These are phyloP conservation scores for Syzygium oleosum DNA, from an alignment of 345 rosid species.

Conservation along the genomic window DNA sequence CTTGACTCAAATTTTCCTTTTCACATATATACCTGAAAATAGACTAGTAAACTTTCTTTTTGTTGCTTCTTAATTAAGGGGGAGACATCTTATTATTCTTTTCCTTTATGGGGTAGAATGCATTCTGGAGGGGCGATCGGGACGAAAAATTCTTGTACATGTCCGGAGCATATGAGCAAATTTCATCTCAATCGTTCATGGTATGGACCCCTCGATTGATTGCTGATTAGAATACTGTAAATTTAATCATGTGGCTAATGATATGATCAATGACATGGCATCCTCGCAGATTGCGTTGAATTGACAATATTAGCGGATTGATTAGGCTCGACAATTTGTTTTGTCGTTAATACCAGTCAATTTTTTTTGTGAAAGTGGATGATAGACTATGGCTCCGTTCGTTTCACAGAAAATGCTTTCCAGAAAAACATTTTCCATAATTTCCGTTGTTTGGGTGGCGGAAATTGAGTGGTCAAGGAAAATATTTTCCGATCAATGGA, in stretches of 20 bases:
- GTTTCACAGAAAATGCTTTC: too few species aligned
- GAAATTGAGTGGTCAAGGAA: too few species aligned
- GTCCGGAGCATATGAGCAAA: neutral
- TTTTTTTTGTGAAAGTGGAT: neutral
- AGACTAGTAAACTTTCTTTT: neutral
- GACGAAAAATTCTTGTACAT: neutral
- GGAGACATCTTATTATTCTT: neutral
- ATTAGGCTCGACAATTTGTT: neutral
- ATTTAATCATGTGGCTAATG: neutral
- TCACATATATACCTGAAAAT: neutral
- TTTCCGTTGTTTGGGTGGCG: too few species aligned
- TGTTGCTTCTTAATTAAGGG: neutral
- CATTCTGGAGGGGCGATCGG: neutral
- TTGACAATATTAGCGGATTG: neutral
- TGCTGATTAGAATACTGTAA: neutral
- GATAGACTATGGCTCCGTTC: neutral
- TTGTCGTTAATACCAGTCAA: neutral
- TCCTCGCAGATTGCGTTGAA: neutral
- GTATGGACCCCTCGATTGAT: neutral
- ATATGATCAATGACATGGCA: neutral
- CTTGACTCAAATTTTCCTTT: neutral
- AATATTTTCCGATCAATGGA: too few species aligned
- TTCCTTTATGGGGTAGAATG: neutral
- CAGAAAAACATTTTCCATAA: too few species aligned
- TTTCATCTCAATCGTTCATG: neutral